A percentile compares a stretch with the other conserved stretches of the same genome.
phyloP scores from a whole-genome alignment of 495 filamentous ascomycete genomes.

The Aspergillus incahuasiensis region DNA sequence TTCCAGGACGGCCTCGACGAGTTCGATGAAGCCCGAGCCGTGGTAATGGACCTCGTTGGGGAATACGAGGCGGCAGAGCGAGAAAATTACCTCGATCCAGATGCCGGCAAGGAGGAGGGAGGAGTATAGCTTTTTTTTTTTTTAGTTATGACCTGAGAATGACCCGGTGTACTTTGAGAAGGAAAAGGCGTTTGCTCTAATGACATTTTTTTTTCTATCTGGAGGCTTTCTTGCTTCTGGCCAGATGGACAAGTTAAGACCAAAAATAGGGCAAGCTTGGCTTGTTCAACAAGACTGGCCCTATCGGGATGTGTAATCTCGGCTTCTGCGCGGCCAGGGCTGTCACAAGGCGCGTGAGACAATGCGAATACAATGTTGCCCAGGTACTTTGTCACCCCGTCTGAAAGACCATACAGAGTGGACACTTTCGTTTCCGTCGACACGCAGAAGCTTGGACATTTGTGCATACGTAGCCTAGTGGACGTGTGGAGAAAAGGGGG shows the following conservation, averaged over 20 bases:
- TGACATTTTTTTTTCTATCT: background rate
- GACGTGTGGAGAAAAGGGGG: background rate
- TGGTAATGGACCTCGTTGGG: slow-evolving; percentile 78
- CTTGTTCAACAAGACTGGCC: too few relatives aligned
- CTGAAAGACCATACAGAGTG: background rate
- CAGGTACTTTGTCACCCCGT: background rate
- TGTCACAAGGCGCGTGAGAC: background rate
- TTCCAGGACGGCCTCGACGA: slow-evolving; percentile 88
- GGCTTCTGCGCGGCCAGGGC: background rate
- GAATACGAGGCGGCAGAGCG: slow-evolving; percentile 96
- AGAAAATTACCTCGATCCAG: slow-evolving; percentile 76
- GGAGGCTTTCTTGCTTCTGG: too few relatives aligned
- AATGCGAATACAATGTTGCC: background rate
- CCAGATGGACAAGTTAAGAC: too few relatives aligned
- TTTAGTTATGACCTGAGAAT: slow-evolving; percentile 15
- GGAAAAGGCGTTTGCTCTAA: slow-evolving; percentile 18
- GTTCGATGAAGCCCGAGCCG: slow-evolving; percentile 89
- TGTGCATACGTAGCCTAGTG: background rate
- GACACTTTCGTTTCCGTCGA: background rate
- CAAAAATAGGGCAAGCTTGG: too few relatives aligned
- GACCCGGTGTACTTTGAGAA: slow-evolving; percentile 16
- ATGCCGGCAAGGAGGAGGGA: slow-evolving; percentile 48
- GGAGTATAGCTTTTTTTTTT: slow-evolving; percentile 19
- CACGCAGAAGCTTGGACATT: background rate
- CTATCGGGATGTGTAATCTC: too few relatives aligned